These are phyloP conservation scores for Protea cynaroides DNA, from an alignment of 164 flowering plant genomes.

Conservation along the genomic window DNA sequence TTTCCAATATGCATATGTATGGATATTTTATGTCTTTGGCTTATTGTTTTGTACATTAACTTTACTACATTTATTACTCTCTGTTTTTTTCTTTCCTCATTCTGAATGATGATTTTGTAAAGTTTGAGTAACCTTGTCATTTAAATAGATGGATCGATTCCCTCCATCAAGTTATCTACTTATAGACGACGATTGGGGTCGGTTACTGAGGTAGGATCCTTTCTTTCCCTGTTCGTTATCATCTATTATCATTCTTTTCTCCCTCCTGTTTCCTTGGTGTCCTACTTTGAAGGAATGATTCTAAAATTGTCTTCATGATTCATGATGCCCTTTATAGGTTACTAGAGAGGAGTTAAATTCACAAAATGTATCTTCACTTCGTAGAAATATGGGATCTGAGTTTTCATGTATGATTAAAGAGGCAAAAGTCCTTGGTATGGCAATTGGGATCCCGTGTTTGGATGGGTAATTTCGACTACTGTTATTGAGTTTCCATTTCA, in stretches of 20 bases:
- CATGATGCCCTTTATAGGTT: constrained; percentile 31
- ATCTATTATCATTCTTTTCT: not conserved
- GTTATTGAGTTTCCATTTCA: not conserved
- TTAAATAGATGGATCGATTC: constrained; percentile 81
- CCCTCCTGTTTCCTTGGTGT: not conserved
- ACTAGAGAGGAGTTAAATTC: constrained; percentile 31
- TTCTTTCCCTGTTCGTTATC: not conserved
- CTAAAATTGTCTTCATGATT: not conserved
- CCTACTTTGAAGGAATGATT: not conserved
- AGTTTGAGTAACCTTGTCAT: constrained; percentile 3
- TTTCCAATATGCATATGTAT: too few species aligned
- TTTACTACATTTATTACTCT: not conserved
- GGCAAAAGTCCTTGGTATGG: constrained; percentile 65
- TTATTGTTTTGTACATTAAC: not conserved
- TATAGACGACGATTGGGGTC: constrained; percentile 70
- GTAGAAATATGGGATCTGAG: constrained; percentile 79
- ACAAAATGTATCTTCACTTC: constrained; percentile 39
- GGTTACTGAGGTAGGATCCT: constrained; percentile 41
- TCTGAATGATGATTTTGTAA: not conserved
- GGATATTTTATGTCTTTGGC: too few species aligned
- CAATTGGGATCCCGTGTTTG: constrained; percentile 90
- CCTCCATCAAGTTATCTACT: constrained; percentile 75
- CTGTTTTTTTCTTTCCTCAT: not conserved
- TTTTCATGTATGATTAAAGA: constrained; percentile 92
- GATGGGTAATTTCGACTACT: constrained; percentile 50